Base-by-base conservation (phyloP, 2,329 filamentous ascomycete species). In the Ophiocordyceps camponoti-floridani region DNA sequence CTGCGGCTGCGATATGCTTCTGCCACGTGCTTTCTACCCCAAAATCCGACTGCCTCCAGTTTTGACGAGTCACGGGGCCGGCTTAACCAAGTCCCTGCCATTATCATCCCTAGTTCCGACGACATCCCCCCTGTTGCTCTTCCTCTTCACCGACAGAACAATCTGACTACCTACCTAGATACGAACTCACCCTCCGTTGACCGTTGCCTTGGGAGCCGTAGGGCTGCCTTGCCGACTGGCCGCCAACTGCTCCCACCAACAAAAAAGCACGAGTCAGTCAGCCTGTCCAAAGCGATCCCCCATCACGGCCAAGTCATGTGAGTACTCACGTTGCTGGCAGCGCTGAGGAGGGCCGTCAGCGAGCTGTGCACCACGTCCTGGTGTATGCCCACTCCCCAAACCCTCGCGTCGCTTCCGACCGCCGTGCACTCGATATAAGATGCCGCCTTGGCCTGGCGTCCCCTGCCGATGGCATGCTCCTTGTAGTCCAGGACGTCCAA, bases 401-500 rank as follows among this genome's bases (percentile, higher is more conserved):
- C 82, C 55, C 76, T 82, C 54, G 84, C 70, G 45, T 73, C 73
- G 49, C 71, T 80, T 42, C 74, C 77, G 4, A 73, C 64, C 18
- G 79, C 72, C 27, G 74, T 87, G 63, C 87, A 94, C 62, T 95
- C 84, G 50, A 96, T 94, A 59, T 93, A 96, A 2, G 88, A 85
- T 2, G 87, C 89, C n/a, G 89, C 89, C 68, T 93, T 93, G 52
- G 89, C 85, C 48, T 86, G 77, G 46, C 78, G 75, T 48, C 84
- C 85, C 44, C 72, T 70, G 51, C 86, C 86, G 53, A 96, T 87
- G 27, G 88, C 82, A 64, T 96, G 89, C 63, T 96, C 91, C 69
- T 93, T 94, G 70, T 96, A 96, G 61, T 95, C 86, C 41, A 80
- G 76, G 44, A 96, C 86, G 57, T 96, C 89, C 23, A 96, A 69